Percentiles rank a stretch among this genome's conserved stretches.
phyloP scores from a whole-genome alignment of 768 basidiomycete species.

The Pleurotus salmoneostramineus region DNA sequence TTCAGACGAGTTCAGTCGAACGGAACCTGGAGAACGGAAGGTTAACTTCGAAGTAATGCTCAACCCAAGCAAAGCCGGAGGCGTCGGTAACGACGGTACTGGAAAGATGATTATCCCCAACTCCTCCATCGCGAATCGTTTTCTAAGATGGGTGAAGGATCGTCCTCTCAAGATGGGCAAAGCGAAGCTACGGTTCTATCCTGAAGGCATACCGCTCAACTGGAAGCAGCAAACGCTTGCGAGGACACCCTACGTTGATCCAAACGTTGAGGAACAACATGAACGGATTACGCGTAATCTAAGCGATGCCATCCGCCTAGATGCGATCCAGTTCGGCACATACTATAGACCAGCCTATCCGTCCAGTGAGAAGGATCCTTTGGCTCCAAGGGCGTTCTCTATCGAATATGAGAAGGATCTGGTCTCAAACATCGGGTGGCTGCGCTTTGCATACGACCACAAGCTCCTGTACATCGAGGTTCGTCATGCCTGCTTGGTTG shows the following conservation, averaged over 20 bases:
- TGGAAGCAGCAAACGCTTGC: conserved; percentile 31
- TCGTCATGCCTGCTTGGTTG: conserved; percentile 11
- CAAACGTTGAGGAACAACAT: conserved; percentile 49
- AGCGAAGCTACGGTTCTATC: conserved; percentile 36
- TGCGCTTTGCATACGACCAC: conserved; percentile 66
- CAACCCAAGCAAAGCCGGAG: conserved; percentile 41
- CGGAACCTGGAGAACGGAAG: conserved; percentile 24
- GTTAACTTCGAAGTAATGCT: conserved; percentile 64
- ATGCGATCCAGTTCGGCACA: conserved; percentile 64
- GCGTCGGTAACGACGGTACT: conserved; percentile 54
- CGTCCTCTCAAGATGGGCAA: conserved; percentile 37
- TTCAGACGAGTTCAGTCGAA: conserved; percentile 40
- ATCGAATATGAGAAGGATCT: conserved; percentile 65
- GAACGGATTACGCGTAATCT: conserved; percentile 38
- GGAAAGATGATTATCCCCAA: conserved; percentile 38
- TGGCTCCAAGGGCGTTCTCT: conserved; percentile 52
- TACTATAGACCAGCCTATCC: conserved; percentile 40
- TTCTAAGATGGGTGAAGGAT: conserved; percentile 39
- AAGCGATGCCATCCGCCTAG: conserved; percentile 47
- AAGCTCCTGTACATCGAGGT: conserved; percentile 64
- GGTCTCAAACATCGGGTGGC: conserved; percentile 37
- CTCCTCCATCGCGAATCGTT: conserved; percentile 33
- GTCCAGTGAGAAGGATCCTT: conserved; percentile 20
- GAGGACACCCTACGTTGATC: conserved; percentile 54
- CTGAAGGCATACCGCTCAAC: conserved; percentile 10